Base-by-base conservation (phyloP, 495 filamentous ascomycete species). In the Talaromyces thailandensis region DNA sequence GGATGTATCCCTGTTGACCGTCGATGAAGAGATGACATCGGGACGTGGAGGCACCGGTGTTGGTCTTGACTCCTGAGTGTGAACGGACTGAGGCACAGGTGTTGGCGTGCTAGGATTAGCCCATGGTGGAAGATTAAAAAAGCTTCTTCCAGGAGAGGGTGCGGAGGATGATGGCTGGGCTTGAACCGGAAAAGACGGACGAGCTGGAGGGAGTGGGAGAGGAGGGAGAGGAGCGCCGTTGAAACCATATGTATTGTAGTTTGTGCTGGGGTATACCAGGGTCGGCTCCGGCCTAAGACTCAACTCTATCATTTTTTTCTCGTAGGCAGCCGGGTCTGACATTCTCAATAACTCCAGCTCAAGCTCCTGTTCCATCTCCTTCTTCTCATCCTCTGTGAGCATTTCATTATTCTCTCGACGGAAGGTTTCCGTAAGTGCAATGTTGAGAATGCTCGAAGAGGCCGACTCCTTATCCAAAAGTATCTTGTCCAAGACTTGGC, bases 401-500 rank as follows among this genome's bases (percentile, higher is more conserved):
- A 71, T 69, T 40, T 85, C 81, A 25, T 82, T 76, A 55, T 82
- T 79, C 51, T 88, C 82, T 28, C 70, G 71, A 58, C 81, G 76
- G 63, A 88, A 84, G 0, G 82, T 86, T 62, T 88, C 80, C 1
- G 80, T 85, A 29, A 84, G 71, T 5, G 71, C 70, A 60, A 89
- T 84, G 0, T 71, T 73, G 6, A 81, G 71, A 64, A 90, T 83
- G n/a, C 68, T 70, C 7, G 63, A 63, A n/a, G 68, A 64, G 31
- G 67, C 64, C 29, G 52, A 26, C 24, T 60, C 63, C 53, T 72
- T 65, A 43, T 64, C 59, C 5, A 66, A 61, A 4, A 96, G 71
- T 1, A 96, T 79, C 26, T 75, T 78, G 65, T 94, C 92, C 2
- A 97, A 73, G 7, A 96, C 84, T 0, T 62, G 25, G 5, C 77